These are phyloP conservation scores for Nemania diffusa DNA, from an alignment of 2,329 filamentous ascomycete genomes.

Conservation along the genomic window DNA sequence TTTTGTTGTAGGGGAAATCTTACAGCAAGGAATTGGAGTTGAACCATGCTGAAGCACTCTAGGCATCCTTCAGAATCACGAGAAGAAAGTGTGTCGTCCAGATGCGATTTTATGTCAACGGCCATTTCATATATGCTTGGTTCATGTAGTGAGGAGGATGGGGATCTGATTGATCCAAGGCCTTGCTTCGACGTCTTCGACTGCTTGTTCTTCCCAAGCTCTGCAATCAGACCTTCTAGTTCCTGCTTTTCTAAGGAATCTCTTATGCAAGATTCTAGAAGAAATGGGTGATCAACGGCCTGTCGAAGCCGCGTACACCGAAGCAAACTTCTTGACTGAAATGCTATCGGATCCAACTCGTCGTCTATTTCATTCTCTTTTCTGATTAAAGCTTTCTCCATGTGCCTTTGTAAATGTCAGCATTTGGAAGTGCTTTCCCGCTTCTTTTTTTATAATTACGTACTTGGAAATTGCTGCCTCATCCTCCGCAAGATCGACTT, in stretches of 20 bases:
- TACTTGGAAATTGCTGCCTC: slow-evolving; percentile 26
- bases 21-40: slow-evolving; percentile 10
- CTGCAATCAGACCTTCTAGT: neutral
- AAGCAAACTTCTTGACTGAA: neutral
- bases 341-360: neutral
- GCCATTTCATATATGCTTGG: neutral
- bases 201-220: slow-evolving; percentile 4
- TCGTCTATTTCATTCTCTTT: neutral
- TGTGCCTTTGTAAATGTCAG: slow-evolving; percentile 16
- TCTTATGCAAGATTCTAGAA: slow-evolving; percentile 13
- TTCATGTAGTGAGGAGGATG: neutral
- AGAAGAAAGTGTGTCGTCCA: neutral
- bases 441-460: neutral
- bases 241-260: slow-evolving; percentile 1
- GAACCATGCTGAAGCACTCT: neutral
- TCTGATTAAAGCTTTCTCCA: slow-evolving; percentile 3
- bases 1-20: neutral
- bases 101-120: slow-evolving; percentile 12
- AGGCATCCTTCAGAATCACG: neutral
- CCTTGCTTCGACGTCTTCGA: neutral
- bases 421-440: neutral
- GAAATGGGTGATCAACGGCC: slow-evolving; percentile 30
- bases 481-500: slow-evolving; percentile 15
- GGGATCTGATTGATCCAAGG: too few relatives aligned
- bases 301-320: slow-evolving; percentile 25